Conservation (phyloP, 495 filamentous ascomycete species). For the Aspergillus haitiensis region DNA sequence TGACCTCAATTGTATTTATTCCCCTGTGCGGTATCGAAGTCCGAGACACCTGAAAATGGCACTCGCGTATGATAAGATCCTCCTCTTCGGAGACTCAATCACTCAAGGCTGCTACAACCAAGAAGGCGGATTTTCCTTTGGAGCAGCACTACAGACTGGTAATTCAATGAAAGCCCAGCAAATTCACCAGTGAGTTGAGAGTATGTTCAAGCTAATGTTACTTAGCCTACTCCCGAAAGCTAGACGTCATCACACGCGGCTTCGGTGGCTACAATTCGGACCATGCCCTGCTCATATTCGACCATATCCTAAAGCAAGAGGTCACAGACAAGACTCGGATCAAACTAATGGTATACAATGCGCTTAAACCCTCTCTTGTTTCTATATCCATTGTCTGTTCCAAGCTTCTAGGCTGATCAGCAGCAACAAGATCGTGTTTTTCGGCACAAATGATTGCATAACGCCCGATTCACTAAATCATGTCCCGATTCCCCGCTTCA, state of each 20-base stretch:
- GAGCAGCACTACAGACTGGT: neutral
- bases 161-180: neutral
- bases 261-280: neutral
- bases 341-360: neutral
- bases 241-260: neutral
- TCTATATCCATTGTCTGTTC: neutral
- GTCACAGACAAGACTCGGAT: neutral
- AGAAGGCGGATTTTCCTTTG: slow-evolving; percentile 1
- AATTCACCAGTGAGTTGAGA: neutral
- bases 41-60: neutral
- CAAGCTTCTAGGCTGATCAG: too few species aligned
- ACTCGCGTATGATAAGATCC: neutral
- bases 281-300: neutral
- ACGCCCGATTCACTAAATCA: neutral
- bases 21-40: neutral
- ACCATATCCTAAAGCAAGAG: neutral
- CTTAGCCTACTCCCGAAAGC: neutral
- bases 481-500: slow-evolving; percentile 2
- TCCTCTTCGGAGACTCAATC: slow-evolving; percentile 1
- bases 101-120: neutral
- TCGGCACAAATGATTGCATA: slow-evolving; percentile 4
- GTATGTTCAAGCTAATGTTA: neutral
- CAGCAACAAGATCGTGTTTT: neutral
- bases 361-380: neutral
- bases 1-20: neutral